These are phyloP conservation scores for Termitomyces eurrhizus DNA, from an alignment of 768 basidiomycete genomes.

Conservation along the genomic window DNA sequence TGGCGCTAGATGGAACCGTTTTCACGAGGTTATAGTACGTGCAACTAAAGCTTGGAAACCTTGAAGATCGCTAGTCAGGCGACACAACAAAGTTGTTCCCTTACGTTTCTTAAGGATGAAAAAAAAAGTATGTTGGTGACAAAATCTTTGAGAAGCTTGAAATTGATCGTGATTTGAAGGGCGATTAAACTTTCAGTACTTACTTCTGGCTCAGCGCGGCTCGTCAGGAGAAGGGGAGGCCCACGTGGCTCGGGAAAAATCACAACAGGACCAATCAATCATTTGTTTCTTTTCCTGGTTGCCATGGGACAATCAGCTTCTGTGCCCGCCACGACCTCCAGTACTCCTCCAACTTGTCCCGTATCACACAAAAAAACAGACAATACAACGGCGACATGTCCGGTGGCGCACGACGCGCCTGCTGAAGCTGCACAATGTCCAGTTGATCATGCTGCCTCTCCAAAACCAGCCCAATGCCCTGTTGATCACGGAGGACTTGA, in stretches of 20 bases:
- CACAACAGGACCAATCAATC: slow-evolving; percentile 12
- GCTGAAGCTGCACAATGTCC: slow-evolving; percentile 34
- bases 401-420: slow-evolving; percentile 34
- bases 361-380: slow-evolving; percentile 7
- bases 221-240: neutral
- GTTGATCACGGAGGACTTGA: slow-evolving; percentile 61
- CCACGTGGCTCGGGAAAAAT: slow-evolving; percentile 9
- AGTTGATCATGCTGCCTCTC: slow-evolving; percentile 32
- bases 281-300: neutral
- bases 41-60: neutral
- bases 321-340: slow-evolving; percentile 14
- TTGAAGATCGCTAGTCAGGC: no score
- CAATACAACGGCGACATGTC: slow-evolving; percentile 5
- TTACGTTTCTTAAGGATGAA: neutral
- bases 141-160: neutral
- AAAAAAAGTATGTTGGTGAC: neutral
- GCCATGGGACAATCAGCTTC: slow-evolving; percentile 44
- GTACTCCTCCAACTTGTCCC: slow-evolving; percentile 30
- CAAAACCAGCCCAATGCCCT: slow-evolving; percentile 54
- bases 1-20: neutral
- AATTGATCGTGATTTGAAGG: no score
- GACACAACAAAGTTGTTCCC: neutral
- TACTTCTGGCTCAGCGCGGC: neutral
- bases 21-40: neutral
- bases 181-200: neutral